A percentile compares a stretch with the other conserved stretches of the same genome.
Evolutionary conservation across 768 basidiomycete genomes (phyloP).

Genomic region (Auriscalpium vulgare): DNA sequence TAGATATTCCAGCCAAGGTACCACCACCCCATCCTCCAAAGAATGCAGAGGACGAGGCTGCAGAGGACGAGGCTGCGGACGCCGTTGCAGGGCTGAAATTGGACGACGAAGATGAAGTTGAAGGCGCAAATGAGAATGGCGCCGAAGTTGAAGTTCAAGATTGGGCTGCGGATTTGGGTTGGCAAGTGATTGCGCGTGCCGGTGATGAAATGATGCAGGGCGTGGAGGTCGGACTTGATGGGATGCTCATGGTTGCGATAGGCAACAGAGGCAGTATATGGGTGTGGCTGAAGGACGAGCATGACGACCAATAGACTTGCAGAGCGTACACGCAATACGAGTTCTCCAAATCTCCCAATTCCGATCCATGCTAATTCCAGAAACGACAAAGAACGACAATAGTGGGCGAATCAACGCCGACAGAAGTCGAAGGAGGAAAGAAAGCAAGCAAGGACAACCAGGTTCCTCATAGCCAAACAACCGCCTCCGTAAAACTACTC

Average conservation of each 20-base stretch:
- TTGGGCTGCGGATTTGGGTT: too few species aligned
- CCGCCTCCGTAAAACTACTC: not conserved
- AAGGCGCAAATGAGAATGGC: not conserved
- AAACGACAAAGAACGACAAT: conserved; percentile 1
- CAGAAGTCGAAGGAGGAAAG: not conserved
- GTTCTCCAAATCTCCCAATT: not conserved
- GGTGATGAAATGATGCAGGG: not conserved
- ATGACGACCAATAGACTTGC: not conserved
- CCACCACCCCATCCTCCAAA: conserved; percentile 34
- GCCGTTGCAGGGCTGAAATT: too few species aligned
- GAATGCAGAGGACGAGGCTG: not conserved
- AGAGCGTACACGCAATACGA: not conserved
- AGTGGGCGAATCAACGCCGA: conserved; percentile 1
- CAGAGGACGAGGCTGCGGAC: not conserved
- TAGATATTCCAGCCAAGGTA: conserved; percentile 35
- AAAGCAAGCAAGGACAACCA: not conserved
- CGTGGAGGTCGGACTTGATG: conserved; percentile 10
- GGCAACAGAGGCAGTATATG: conserved; percentile 8
- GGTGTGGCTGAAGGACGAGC: conserved; percentile 5
- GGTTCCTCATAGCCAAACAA: not conserved
- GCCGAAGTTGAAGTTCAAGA: too few species aligned
- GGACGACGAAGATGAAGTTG: not conserved
- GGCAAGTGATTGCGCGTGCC: too few species aligned
- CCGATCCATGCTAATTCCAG: conserved; percentile 2
- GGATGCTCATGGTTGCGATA: conserved; percentile 6